Evolutionary conservation across 441 rosid genomes (phyloP).

Genomic region (Arabidopsis hybrid): DNA sequence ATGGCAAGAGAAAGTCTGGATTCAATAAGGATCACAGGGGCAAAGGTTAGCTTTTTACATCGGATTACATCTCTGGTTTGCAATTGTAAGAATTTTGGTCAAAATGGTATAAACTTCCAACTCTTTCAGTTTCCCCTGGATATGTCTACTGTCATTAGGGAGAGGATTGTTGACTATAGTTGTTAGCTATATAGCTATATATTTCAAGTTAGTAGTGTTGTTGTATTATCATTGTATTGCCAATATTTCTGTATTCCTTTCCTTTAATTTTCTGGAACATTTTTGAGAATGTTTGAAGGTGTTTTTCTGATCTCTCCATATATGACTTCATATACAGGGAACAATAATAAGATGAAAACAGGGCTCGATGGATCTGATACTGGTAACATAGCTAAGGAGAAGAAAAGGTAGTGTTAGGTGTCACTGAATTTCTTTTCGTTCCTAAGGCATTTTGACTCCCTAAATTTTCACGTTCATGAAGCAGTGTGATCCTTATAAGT

Average conservation of each 20-base stretch:
- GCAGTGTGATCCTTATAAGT: not conserved
- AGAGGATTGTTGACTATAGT: not conserved
- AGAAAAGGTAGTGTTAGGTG: conserved; percentile 57
- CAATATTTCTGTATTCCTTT: conserved; percentile 11
- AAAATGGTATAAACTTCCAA: not conserved
- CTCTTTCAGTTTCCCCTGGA: not conserved
- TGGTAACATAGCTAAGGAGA: conserved; percentile 47
- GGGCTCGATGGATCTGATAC: conserved; percentile 45
- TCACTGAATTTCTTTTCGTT: conserved; percentile 18
- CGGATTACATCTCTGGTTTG: not conserved
- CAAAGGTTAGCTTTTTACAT: conserved; percentile 57
- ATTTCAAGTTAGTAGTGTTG: conserved; percentile 12
- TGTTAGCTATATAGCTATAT: not conserved
- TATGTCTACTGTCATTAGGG: not conserved
- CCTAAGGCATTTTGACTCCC: not conserved
- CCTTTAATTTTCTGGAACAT: conserved; percentile 2
- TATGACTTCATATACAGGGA: conserved; percentile 48
- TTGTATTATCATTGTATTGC: conserved; percentile 18
- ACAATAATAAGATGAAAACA: conserved; percentile 46
- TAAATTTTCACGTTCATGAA: conserved; percentile 11
- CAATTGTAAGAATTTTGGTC: not conserved
- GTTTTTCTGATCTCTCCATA: conserved; percentile 10
- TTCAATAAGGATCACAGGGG: conserved; percentile 50
- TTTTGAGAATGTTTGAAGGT: not conserved
- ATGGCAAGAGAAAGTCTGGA: conserved; percentile 57